Percentiles rank a stretch among this genome's conserved stretches.
Conservation (phyloP, 257 asterid species). For the Dorcoceras hygrometricum region DNA sequence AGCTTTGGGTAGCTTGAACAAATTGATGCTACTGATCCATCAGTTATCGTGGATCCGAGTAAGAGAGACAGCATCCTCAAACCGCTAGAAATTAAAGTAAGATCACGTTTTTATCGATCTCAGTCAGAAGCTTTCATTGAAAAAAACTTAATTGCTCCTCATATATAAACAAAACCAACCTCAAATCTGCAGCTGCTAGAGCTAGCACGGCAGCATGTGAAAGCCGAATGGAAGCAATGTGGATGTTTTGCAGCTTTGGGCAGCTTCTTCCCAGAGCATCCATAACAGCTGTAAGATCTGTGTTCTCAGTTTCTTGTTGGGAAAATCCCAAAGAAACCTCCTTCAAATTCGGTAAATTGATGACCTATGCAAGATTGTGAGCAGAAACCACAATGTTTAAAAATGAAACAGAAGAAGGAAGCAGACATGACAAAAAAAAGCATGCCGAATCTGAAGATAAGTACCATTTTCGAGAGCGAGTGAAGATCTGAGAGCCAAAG, state of each 20-base stretch:
- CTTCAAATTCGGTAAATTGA: constrained; percentile 79
- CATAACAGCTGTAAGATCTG: constrained; percentile 65
- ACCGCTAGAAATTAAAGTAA: constrained; percentile 48
- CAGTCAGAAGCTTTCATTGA: background rate
- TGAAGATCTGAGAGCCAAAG: constrained; percentile 90
- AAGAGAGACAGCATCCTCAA: constrained; percentile 94
- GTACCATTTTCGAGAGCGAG: constrained; percentile 78
- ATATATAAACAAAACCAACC: constrained; percentile 37
- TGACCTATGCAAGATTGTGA: constrained; percentile 43
- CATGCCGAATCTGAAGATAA: background rate
- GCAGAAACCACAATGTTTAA: background rate
- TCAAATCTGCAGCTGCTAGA: constrained; percentile 75
- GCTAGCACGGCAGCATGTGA: constrained; percentile 84
- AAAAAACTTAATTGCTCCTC: background rate
- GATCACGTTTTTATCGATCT: constrained; percentile 3
- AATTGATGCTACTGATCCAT: constrained; percentile 97
- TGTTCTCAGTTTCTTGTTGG: constrained; percentile 70
- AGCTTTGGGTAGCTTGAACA: constrained; percentile 72
- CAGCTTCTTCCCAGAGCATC: constrained; percentile 79
- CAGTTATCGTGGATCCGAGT: constrained; percentile 86
- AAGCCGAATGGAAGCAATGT: constrained; percentile 69
- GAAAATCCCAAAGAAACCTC: constrained; percentile 85
- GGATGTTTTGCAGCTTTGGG: constrained; percentile 79
- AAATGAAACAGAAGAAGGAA: constrained; percentile 1
- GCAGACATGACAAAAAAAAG: background rate